These are phyloP conservation scores for Macrolepiota albuminosa DNA, from an alignment of 768 basidiomycete genomes.

Conservation along the genomic window DNA sequence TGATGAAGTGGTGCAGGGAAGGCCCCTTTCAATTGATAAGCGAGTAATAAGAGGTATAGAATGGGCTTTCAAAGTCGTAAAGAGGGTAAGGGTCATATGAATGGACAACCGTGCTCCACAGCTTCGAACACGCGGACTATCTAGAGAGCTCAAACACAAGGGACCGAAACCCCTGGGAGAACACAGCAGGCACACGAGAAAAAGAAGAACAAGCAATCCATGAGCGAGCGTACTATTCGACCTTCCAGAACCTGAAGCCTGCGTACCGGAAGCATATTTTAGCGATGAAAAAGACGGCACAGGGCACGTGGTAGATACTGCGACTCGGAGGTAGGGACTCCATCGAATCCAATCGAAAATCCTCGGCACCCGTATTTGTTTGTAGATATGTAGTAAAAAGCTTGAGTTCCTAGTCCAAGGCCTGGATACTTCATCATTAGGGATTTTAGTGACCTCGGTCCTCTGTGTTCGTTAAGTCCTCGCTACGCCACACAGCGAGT, in stretches of 20 bases:
- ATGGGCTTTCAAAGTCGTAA: background rate
- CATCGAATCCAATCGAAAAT: background rate
- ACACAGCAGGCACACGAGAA: background rate
- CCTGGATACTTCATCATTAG: background rate
- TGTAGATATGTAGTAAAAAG: background rate
- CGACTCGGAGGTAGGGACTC: background rate
- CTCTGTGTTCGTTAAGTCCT: slow-evolving; percentile 1
- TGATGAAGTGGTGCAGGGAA: background rate
- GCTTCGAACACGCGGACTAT: background rate
- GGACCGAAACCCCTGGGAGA: background rate
- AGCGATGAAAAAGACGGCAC: background rate
- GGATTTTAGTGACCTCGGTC: background rate
- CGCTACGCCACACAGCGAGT: slow-evolving; percentile 12
- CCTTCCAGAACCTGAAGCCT: background rate
- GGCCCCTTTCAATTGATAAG: background rate
- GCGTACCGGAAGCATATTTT: background rate
- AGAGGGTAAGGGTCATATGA: background rate
- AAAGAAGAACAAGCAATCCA: background rate
- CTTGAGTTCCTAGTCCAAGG: background rate
- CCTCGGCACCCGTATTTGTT: slow-evolving; percentile 3
- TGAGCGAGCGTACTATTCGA: background rate
- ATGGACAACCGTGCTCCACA: background rate
- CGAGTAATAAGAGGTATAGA: background rate
- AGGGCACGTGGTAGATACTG: background rate
- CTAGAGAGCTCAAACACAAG: background rate